phyloP scores from a whole-genome alignment of 306 rosid species.

The Fagus crenata region DNA sequence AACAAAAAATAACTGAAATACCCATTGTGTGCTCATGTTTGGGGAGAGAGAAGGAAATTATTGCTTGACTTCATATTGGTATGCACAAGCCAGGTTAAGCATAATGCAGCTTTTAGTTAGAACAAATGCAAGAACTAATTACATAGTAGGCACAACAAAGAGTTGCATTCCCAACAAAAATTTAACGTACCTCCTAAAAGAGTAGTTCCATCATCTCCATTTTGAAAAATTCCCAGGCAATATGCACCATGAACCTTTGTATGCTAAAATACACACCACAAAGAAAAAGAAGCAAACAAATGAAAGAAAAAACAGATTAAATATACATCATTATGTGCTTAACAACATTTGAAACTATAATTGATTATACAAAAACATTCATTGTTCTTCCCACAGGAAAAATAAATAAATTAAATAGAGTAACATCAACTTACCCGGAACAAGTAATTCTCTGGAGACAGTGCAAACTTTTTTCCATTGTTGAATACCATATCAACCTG shows the following conservation, averaged over 20 bases:
- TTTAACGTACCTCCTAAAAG: constrained; percentile 81
- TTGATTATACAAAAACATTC: neutral
- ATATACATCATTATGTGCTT: neutral
- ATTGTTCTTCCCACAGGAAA: neutral
- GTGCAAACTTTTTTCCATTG: constrained; percentile 64
- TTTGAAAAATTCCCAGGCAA: constrained; percentile 86
- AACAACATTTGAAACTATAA: neutral
- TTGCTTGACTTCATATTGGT: neutral
- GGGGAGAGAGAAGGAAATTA: neutral
- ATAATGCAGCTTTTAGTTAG: constrained; percentile 8
- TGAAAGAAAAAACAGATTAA: constrained; percentile 12
- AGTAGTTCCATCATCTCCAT: constrained; percentile 84
- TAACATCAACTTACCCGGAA: constrained; percentile 64
- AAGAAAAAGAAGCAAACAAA: constrained; percentile 24
- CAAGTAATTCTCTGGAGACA: constrained; percentile 92
- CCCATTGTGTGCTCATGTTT: neutral
- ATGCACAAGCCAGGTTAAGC: constrained; percentile 1
- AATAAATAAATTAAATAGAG: constrained; percentile 12
- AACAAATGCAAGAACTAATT: neutral
- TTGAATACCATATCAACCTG: constrained; percentile 86
- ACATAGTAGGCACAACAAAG: constrained; percentile 4
- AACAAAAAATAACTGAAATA: constrained; percentile 2
- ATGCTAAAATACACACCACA: constrained; percentile 57
- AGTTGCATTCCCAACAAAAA: neutral
- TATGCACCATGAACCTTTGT: constrained; percentile 87